Evolutionary conservation across 306 rosid genomes (phyloP), one percentile per base, ranked within the genome.

Genomic region (Corylus heterophylla): DNA sequence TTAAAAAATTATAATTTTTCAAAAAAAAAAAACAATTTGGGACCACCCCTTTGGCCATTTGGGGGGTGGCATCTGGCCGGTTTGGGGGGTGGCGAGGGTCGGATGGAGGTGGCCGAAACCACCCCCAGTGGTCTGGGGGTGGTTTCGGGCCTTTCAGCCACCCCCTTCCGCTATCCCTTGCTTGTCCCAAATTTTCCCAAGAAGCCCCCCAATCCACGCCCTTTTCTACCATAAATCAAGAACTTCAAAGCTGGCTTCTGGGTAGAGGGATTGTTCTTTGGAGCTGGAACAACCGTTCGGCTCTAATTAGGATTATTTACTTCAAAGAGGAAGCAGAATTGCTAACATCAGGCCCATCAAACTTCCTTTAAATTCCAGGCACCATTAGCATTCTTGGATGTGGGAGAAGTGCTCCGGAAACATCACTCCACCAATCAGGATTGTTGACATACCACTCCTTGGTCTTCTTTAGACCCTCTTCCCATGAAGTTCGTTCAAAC

Each of bases 361-460:
- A 42, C 80, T 83, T 75, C 16, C 84, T 76, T 62, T 85, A 88
- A 78, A 85, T 55, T 56, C 89, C 92, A 31, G 92, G 90, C 80
- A 87, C 74, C 77, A 86, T 83, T 25, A 87, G 78, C 92, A 87
- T 87, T 69, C 84, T 87, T 44, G 93, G 93, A 77, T 89, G 93
- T 72, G 93, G 90, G 63, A 87, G 83, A 58, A 89, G 79, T 48
- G 90, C 93, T 8, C 89, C 90, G 27, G 93, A 85, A 31, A 89
- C 88, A 83, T 89, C 90, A n/a, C 93, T 89, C 90, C 88, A 89
- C 90, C 90, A 89, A 71, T 77, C 80, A 64, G 86, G 89, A 35
- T 89, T 89, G 66, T 83, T 71, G 48, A 79, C 84, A 44, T 89
- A 85, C 93, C 90, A 89, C 17, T 87, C 88, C 84, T 79, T 89